Conservation (phyloP, 208 protist genomes). For the Trypanosoma platydactyli region DNA sequence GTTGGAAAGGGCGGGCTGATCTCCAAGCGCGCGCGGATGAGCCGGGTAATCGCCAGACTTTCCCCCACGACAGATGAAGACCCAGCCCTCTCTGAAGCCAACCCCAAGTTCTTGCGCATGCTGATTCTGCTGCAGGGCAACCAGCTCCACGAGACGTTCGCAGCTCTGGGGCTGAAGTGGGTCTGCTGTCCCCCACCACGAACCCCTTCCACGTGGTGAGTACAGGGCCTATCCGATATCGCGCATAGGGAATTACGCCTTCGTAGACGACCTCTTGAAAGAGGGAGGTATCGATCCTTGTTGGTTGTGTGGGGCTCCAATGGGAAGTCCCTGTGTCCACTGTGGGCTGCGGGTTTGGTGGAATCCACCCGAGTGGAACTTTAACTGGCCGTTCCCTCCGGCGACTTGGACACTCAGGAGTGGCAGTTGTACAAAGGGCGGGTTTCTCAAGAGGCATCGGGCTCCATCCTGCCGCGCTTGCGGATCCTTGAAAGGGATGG, state of each 20-base stretch:
- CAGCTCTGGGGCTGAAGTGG: background rate
- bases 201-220: background rate
- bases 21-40: background rate
- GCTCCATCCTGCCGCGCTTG: too few species aligned
- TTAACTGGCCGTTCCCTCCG: background rate
- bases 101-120: background rate
- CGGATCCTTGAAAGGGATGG: too few species aligned
- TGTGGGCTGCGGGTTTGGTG: background rate
- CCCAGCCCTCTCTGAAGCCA: background rate
- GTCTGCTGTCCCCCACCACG: background rate
- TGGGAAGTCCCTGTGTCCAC: background rate
- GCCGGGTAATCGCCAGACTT: background rate
- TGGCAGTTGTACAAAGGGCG: background rate
- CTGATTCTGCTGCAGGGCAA: background rate
- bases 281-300: background rate
- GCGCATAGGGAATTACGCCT: background rate
- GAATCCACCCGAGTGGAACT: background rate
- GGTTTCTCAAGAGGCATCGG: background rate
- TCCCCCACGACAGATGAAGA: background rate
- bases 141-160: background rate
- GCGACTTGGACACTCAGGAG: background rate
- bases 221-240: background rate
- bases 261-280: constrained; percentile 4
- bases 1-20: constrained; percentile 1
- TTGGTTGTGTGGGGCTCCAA: background rate